Conservation (phyloP, 1,284 basidiomycete genomes). For the Flammula alnicola region DNA sequence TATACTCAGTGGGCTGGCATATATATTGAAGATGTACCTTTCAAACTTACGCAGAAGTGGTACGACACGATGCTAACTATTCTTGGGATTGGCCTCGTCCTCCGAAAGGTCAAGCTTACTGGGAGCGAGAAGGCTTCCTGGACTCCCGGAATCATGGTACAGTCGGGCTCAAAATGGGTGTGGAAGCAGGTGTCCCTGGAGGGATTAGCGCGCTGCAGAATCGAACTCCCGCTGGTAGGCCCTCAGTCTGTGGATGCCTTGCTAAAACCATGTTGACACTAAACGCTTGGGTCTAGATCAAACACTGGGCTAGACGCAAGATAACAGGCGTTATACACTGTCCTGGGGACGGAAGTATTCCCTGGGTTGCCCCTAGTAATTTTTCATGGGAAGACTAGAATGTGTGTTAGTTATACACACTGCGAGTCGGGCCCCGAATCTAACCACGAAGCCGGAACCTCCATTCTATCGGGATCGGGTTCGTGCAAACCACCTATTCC, state of each 20-base stretch:
- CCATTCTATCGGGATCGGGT: no score
- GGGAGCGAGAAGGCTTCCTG: background rate
- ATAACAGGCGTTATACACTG: background rate
- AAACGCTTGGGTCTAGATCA: background rate
- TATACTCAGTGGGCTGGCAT: background rate
- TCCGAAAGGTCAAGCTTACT: constrained; percentile 1
- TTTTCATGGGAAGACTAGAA: background rate
- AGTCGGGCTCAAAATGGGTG: constrained; percentile 3
- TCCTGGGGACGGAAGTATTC: background rate
- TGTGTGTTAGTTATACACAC: background rate
- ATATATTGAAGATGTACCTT: background rate
- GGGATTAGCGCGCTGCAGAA: background rate
- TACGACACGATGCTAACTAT: background rate
- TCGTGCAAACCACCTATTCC: no score
- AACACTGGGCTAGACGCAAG: background rate
- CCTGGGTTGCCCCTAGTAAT: constrained; percentile 1
- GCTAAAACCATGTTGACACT: background rate
- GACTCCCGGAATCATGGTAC: constrained; percentile 1
- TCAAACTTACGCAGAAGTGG: background rate
- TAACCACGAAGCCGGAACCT: no score
- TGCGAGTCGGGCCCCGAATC: no score
- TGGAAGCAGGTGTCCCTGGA: background rate
- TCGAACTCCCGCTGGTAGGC: constrained; percentile 1
- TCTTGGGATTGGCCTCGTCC: background rate
- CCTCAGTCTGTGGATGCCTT: no score